A percentile compares a stretch with the other conserved stretches of the same genome.
phyloP scores from a whole-genome alignment of 2,329 filamentous ascomycete species.

The Torrubiellomyces zombiae region DNA sequence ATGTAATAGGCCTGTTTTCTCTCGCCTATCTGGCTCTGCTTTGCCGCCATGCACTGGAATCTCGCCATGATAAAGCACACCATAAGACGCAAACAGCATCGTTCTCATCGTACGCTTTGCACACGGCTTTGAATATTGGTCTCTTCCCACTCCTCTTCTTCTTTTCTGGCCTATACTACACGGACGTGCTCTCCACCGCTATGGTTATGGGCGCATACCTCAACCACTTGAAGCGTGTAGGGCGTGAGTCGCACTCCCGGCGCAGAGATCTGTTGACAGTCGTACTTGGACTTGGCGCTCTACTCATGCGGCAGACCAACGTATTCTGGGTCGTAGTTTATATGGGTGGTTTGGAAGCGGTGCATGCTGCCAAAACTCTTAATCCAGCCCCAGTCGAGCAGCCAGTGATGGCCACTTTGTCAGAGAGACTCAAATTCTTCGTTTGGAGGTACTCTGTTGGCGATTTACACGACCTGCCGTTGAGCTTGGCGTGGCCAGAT shows the following conservation, averaged over 20 bases:
- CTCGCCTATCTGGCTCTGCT: conserved; percentile 29
- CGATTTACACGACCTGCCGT: conserved; percentile 35
- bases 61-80: conserved; percentile 15
- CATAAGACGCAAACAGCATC: conserved; percentile 5
- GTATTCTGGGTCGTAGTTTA: conserved; percentile 86
- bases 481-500: conserved; percentile 29
- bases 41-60: conserved; percentile 36
- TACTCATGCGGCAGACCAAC: conserved; percentile 84
- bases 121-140: conserved; percentile 61
- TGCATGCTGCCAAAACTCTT: conserved; percentile 32
- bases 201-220: conserved; percentile 56
- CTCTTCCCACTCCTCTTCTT: conserved; percentile 89
- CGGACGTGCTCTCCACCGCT: conserved; percentile 69
- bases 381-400: conserved; percentile 14
- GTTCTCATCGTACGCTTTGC: conserved; percentile 27
- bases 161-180: conserved; percentile 91
- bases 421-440: conserved; percentile 20
- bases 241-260: conserved; percentile 13
- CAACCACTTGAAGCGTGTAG: conserved; percentile 31
- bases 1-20: conserved; percentile 21
- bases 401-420: conserved; percentile 15
- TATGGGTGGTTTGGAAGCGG: conserved; percentile 44
- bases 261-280: conserved; percentile 28
- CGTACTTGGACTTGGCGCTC: conserved; percentile 42
- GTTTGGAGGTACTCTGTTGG: conserved; percentile 29